Percentiles rank a stretch among this genome's conserved stretches.
Conservation (phyloP, 2,329 filamentous ascomycete species). For the Neofusicoccum sp. region DNA sequence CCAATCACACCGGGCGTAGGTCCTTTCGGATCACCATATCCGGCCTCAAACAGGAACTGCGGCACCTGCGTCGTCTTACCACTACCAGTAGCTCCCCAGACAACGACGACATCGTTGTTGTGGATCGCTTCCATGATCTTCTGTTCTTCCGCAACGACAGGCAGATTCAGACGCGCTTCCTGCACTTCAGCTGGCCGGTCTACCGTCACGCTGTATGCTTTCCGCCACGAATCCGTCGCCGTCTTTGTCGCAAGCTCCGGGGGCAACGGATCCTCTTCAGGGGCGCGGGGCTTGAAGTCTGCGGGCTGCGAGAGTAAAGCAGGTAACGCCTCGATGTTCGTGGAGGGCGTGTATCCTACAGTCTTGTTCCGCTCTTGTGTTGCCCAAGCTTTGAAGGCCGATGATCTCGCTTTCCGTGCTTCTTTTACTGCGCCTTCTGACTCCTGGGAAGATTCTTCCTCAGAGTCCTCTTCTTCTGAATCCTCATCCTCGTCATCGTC, state of each 20-base stretch:
- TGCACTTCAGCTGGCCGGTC: slow-evolving; percentile 71
- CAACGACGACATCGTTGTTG: slow-evolving; percentile 82
- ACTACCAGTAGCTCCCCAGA: slow-evolving; percentile 93
- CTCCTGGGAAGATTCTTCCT: slow-evolving; percentile 33
- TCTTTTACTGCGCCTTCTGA: slow-evolving; percentile 38
- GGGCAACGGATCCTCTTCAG: slow-evolving; percentile 70
- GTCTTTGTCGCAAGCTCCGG: slow-evolving; percentile 61
- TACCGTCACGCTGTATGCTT: slow-evolving; percentile 73
- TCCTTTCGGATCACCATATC: slow-evolving; percentile 76
- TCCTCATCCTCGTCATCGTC: slow-evolving; percentile 32
- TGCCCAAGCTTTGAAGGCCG: slow-evolving; percentile 93
- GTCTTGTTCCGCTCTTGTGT: slow-evolving; percentile 80
- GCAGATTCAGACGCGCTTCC: slow-evolving; percentile 72
- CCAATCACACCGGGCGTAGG: slow-evolving; percentile 90
- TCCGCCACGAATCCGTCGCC: slow-evolving; percentile 58
- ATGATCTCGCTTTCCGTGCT: slow-evolving; percentile 48
- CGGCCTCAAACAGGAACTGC: slow-evolving; percentile 92
- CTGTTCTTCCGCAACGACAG: slow-evolving; percentile 92
- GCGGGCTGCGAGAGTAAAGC: slow-evolving; percentile 48
- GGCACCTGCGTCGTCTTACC: slow-evolving; percentile 98
- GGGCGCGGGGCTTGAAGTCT: slow-evolving; percentile 65
- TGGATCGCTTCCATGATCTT: slow-evolving; percentile 97
- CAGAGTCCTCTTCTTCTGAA: slow-evolving; percentile 23
- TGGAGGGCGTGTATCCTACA: slow-evolving; percentile 63
- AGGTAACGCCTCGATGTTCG: slow-evolving; percentile 27